Conservation (phyloP, 2,329 filamentous ascomycete species). For the Calonectria ilicicola region DNA sequence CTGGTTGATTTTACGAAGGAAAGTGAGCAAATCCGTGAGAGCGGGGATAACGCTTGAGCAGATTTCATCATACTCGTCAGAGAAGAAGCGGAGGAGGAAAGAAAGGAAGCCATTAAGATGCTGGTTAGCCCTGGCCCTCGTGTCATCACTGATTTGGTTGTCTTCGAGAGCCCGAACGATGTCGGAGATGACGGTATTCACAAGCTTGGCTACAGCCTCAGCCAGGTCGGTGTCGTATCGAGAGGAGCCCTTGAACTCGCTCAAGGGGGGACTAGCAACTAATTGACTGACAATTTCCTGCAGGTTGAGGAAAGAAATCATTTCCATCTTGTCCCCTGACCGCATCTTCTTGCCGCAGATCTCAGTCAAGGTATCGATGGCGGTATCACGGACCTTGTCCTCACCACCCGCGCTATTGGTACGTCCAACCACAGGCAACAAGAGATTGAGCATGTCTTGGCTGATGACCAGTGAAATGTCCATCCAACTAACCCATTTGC, state of each 20-base stretch:
- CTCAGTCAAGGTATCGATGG: conserved; percentile 94
- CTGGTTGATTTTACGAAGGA: conserved; percentile 83
- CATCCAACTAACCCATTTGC: conserved; percentile 99
- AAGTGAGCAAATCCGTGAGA: conserved; percentile 90
- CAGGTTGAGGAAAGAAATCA: conserved; percentile 92
- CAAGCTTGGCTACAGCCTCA: conserved; percentile 93
- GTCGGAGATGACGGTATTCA: conserved; percentile 90
- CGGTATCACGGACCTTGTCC: conserved; percentile 88
- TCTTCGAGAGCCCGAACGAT: conserved; percentile 89
- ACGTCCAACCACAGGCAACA: conserved; percentile 90
- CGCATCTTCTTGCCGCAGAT: conserved; percentile 99
- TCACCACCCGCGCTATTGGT: conserved; percentile 70
- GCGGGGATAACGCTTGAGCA: conserved; percentile 96
- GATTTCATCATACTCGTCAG: conserved; percentile 97
- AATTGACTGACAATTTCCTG: conserved; percentile 88
- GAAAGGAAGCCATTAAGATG: conserved; percentile 87
- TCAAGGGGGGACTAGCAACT: conserved; percentile 83
- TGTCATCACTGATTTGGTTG: conserved; percentile 68
- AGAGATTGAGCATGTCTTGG: conserved; percentile 83
- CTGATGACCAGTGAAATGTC: conserved; percentile 96
- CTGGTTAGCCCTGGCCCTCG: conserved; percentile 80
- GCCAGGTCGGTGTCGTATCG: conserved; percentile 96
- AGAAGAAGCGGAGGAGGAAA: conserved; percentile 91
- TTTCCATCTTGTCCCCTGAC: conserved; percentile 89
- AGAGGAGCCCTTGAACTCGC: conserved; percentile 82